Evolutionary conservation across 176 grass and related monocot species (phyloP).

Genomic region (Oryza meyeriana): DNA sequence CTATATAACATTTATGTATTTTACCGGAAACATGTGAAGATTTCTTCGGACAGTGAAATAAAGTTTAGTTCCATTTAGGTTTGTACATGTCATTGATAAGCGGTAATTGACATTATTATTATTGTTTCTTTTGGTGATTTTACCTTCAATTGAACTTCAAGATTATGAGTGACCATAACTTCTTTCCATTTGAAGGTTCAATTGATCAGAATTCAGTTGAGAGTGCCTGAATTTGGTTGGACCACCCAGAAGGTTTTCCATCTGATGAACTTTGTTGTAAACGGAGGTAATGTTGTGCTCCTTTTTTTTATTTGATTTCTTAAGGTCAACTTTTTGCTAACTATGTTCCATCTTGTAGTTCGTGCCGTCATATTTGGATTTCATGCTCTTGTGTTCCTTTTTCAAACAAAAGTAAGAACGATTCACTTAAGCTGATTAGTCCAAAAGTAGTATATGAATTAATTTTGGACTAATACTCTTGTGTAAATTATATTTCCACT

Average conservation of each 20-base stretch:
- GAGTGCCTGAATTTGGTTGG: conserved; percentile 88
- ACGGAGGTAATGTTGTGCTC: conserved; percentile 54
- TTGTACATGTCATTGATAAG: not conserved
- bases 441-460: conserved; percentile 4
- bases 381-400: conserved; percentile 67
- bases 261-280: conserved; percentile 92
- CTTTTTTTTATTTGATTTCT: conserved; percentile 3
- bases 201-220: conserved; percentile 75
- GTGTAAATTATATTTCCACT: not conserved
- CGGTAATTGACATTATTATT: not conserved
- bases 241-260: conserved; percentile 95
- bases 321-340: conserved; percentile 10
- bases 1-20: not conserved
- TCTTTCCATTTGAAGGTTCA: conserved; percentile 57
- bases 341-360: conserved; percentile 48
- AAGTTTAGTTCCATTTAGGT: not conserved
- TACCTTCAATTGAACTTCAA: not conserved
- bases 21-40: not conserved
- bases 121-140: not conserved
- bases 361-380: conserved; percentile 72
- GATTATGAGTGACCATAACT: not conserved
- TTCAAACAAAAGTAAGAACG: conserved; percentile 56
- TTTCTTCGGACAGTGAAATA: not conserved
- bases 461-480: not conserved
- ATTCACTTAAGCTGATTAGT: conserved; percentile 7